Percentiles rank a stretch among this genome's conserved stretches.
These are phyloP conservation scores for Protea cynaroides DNA, from an alignment of 164 flowering plant genomes.

Conservation along the genomic window DNA sequence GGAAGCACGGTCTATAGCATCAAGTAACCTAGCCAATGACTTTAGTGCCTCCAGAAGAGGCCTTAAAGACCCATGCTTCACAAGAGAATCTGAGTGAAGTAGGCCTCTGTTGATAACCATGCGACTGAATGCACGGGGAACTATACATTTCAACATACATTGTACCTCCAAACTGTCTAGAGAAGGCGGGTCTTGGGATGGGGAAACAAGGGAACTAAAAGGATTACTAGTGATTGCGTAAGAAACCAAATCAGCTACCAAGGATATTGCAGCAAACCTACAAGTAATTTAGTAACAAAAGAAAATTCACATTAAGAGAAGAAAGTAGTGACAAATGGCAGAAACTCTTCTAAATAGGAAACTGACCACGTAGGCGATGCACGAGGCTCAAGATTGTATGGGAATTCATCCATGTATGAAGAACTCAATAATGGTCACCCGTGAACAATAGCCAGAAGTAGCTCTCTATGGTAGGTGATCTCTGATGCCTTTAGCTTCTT, in stretches of 20 bases:
- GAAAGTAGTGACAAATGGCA: conserved; percentile 1
- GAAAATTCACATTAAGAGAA: background rate
- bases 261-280: conserved; percentile 71
- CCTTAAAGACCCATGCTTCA: conserved; percentile 73
- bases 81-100: conserved; percentile 61
- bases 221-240: conserved; percentile 34
- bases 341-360: background rate
- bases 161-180: conserved; percentile 42
- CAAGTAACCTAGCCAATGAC: conserved; percentile 48
- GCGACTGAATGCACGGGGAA: conserved; percentile 66
- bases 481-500: conserved; percentile 82
- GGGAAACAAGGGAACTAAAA: conserved; percentile 31
- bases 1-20: conserved; percentile 25
- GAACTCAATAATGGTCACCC: conserved; percentile 67
- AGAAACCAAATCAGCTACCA: conserved; percentile 72
- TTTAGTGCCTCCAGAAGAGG: conserved; percentile 70
- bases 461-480: conserved; percentile 49
- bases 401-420: conserved; percentile 77
- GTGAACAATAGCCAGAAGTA: conserved; percentile 66
- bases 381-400: conserved; percentile 76
- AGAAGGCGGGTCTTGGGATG: conserved; percentile 26
- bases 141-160: conserved; percentile 54
- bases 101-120: conserved; percentile 71
- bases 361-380: conserved; percentile 66
- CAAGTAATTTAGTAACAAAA: conserved; percentile 32